These are phyloP conservation scores for Dichotomopilus funicola DNA, from an alignment of 2,329 filamentous ascomycete genomes.

Conservation along the genomic window DNA sequence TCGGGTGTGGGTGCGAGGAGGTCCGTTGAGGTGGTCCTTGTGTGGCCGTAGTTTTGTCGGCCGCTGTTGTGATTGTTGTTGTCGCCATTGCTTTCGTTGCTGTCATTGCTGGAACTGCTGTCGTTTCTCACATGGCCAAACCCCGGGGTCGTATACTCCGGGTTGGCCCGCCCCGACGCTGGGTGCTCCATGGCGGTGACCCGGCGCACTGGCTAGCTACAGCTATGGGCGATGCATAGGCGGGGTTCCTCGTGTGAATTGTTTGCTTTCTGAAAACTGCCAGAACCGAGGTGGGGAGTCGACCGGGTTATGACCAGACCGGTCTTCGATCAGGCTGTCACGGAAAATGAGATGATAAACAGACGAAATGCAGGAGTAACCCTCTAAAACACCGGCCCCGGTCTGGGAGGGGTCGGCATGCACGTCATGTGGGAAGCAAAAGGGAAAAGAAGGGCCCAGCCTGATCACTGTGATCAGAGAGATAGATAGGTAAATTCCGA, in stretches of 20 bases:
- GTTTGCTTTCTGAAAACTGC: no score
- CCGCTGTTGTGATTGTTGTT: not conserved
- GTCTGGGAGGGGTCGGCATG: no score
- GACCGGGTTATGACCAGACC: no score
- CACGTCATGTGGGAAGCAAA: no score
- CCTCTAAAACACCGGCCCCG: no score
- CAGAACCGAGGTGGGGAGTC: no score
- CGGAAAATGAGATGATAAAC: no score
- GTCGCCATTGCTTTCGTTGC: not conserved
- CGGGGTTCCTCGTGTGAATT: not conserved
- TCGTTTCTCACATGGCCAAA: not conserved
- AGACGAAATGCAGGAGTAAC: no score
- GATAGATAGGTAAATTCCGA: no score
- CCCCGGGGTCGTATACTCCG: not conserved
- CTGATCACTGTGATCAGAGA: no score
- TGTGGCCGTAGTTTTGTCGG: not conserved
- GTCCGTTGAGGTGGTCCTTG: not conserved
- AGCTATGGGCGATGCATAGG: not conserved
- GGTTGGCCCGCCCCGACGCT: not conserved
- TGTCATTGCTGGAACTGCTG: not conserved
- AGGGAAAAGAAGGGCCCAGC: no score
- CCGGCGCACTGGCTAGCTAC: not conserved
- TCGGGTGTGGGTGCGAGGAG: constrained; percentile 10
- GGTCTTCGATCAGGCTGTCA: no score
- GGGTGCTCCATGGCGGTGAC: constrained; percentile 4